Conservation (phyloP, 208 protist species). For the Acanthamoeba comandoni region DNA sequence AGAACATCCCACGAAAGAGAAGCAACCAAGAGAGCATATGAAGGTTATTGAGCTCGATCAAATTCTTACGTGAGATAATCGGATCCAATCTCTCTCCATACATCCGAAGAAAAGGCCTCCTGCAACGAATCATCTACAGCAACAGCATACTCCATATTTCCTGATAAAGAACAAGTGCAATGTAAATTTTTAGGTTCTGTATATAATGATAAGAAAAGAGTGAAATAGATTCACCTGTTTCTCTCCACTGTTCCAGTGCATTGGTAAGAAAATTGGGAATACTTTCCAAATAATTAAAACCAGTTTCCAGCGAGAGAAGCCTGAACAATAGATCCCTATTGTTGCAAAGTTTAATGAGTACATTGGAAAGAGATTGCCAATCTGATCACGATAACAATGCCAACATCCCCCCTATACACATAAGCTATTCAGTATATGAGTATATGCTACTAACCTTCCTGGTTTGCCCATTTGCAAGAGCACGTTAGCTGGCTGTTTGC, state of each 20-base stretch:
- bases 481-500: conserved; percentile 72
- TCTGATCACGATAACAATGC: no score
- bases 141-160: conserved; percentile 34
- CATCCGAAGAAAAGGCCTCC: conserved; percentile 35
- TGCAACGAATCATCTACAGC: conserved; percentile 24
- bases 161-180: no score
- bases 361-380: no score
- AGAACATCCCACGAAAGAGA: no score
- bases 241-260: conserved; percentile 54
- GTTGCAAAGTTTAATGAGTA: not conserved
- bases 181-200: no score
- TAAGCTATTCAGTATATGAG: not conserved
- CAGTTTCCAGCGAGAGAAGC: conserved; percentile 31
- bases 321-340: conserved; percentile 48
- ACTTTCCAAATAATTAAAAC: conserved; percentile 36
- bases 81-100: conserved; percentile 37
- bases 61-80: no score
- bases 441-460: not conserved
- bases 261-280: conserved; percentile 22
- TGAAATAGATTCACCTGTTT: no score
- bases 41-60: no score
- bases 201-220: no score
- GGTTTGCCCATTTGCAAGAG: conserved; percentile 29
- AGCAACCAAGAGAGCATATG: no score
- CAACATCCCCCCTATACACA: no score